A percentile compares a stretch with the other conserved stretches of the same genome.
Evolutionary conservation across 345 rosid species (phyloP).

Genomic region (Rhizophora apiculata): DNA sequence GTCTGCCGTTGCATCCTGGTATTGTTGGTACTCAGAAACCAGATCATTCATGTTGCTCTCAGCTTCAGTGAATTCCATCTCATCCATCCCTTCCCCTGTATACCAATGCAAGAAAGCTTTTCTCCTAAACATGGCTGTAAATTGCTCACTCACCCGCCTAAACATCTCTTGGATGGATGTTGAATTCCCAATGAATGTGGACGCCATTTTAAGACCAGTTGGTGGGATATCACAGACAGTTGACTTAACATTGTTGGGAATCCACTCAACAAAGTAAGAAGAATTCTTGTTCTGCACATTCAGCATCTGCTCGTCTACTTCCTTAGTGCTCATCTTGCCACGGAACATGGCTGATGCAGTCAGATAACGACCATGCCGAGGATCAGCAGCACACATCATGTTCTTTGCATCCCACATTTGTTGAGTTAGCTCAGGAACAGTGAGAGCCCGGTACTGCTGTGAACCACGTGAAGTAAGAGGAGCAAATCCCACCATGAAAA

Average conservation of each 20-base stretch:
- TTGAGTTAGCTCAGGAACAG: constrained; percentile 30
- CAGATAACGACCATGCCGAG: constrained; percentile 25
- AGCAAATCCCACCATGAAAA: constrained; percentile 32
- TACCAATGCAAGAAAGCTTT: constrained; percentile 35
- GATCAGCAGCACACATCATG: constrained; percentile 34
- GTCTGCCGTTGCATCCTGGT: constrained; percentile 31
- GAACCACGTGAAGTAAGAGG: constrained; percentile 32
- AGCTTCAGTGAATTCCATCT: constrained; percentile 30
- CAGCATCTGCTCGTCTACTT: constrained; percentile 31
- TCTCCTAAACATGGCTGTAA: constrained; percentile 30
- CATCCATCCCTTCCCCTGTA: constrained; percentile 30
- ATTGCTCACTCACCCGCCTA: constrained; percentile 30
- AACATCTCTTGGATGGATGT: constrained; percentile 31
- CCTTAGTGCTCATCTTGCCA: constrained; percentile 28
- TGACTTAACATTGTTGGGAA: constrained; percentile 30
- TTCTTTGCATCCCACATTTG: constrained; percentile 36
- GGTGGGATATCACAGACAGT: constrained; percentile 32
- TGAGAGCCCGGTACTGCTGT: constrained; percentile 26
- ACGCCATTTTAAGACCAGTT: constrained; percentile 27
- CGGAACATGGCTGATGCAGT: constrained; percentile 33
- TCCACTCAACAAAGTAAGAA: constrained; percentile 33
- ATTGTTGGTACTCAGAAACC: constrained; percentile 30
- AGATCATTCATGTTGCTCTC: constrained; percentile 33
- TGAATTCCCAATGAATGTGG: constrained; percentile 29
- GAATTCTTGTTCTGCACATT: constrained; percentile 33